A percentile compares a stretch with the other conserved stretches of the same genome.
phyloP scores from a whole-genome alignment of 768 basidiomycete species.

The Suillus spraguei region DNA sequence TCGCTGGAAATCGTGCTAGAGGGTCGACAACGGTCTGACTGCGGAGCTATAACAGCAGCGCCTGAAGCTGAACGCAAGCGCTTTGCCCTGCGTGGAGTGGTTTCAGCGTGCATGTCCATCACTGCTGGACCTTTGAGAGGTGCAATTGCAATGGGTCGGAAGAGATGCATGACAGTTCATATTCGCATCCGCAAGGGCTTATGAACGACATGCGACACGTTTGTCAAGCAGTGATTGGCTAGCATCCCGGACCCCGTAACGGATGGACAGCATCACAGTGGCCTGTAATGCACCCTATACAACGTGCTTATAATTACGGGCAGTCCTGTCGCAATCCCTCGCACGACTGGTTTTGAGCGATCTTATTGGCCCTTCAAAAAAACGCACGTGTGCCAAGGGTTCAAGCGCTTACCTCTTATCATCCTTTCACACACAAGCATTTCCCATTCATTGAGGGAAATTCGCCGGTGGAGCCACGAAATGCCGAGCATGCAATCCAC shows the following conservation, averaged over 20 bases:
- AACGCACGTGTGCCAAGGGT: conserved; percentile 1
- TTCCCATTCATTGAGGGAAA: conserved; percentile 3
- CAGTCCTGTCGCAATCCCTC: conserved; percentile 7
- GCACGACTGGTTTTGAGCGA: conserved; percentile 15
- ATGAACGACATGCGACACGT: conserved; percentile 11
- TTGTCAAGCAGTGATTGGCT: conserved; percentile 9
- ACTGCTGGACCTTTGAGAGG: conserved; percentile 5
- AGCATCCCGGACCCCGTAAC: background rate
- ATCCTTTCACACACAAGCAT: background rate
- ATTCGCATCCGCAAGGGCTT: conserved; percentile 2
- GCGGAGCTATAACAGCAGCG: conserved; percentile 12
- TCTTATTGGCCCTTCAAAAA: conserved; percentile 22
- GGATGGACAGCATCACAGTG: conserved; percentile 2
- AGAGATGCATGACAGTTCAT: conserved; percentile 16
- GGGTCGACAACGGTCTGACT: conserved; percentile 6
- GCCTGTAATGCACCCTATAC: background rate
- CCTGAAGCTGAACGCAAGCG: conserved; percentile 34
- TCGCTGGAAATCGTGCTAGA: conserved; percentile 18
- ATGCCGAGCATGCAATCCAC: background rate
- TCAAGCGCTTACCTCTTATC: background rate
- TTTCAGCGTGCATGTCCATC: conserved; percentile 37
- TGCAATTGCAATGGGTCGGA: conserved; percentile 30
- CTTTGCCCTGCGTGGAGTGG: conserved; percentile 48
- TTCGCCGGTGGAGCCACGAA: conserved; percentile 1
- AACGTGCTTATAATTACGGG: conserved; percentile 19